Evolutionary conservation across 148 eudicot genomes (phyloP).

Genomic region (Chenopodium suecicum): DNA sequence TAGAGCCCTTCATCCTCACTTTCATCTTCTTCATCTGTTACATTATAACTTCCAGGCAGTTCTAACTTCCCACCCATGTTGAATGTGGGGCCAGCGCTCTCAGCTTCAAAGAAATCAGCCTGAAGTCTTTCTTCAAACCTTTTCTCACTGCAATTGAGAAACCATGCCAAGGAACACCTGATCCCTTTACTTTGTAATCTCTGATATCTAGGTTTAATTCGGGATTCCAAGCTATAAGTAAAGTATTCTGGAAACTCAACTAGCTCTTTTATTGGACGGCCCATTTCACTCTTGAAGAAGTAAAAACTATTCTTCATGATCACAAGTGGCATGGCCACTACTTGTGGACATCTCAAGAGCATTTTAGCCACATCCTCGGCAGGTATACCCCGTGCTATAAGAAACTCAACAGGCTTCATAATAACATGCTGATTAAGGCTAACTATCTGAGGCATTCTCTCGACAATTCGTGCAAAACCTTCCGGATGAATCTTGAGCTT

Average conservation of each 20-base stretch:
- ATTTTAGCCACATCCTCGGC: constrained; percentile 68
- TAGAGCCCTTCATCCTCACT: constrained; percentile 92
- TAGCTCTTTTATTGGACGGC: constrained; percentile 78
- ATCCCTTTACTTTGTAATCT: constrained; percentile 69
- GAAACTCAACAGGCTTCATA: constrained; percentile 76
- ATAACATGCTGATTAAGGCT: constrained; percentile 81
- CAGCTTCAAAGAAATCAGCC: constrained; percentile 60
- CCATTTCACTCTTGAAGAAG: constrained; percentile 93
- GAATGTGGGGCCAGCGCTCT: constrained; percentile 65
- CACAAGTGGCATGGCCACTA: constrained; percentile 61
- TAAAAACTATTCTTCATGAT: constrained; percentile 91
- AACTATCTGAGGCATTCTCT: constrained; percentile 87
- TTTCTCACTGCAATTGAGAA: constrained; percentile 87
- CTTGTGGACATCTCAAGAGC: constrained; percentile 85
- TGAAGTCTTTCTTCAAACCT: constrained; percentile 83
- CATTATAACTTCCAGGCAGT: constrained; percentile 58
- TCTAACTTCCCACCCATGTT: constrained; percentile 86
- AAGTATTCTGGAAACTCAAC: constrained; percentile 92
- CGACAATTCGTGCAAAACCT: constrained; percentile 70
- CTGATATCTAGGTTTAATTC: constrained; percentile 84
- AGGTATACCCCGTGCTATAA: constrained; percentile 55
- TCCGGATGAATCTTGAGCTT: constrained; percentile 94
- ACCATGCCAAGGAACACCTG: constrained; percentile 71
- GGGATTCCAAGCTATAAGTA: constrained; percentile 84
- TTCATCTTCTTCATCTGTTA: constrained; percentile 71